These are phyloP conservation scores for Tremellales sp. DNA, from an alignment of 1,284 basidiomycete species.

Conservation along the genomic window DNA sequence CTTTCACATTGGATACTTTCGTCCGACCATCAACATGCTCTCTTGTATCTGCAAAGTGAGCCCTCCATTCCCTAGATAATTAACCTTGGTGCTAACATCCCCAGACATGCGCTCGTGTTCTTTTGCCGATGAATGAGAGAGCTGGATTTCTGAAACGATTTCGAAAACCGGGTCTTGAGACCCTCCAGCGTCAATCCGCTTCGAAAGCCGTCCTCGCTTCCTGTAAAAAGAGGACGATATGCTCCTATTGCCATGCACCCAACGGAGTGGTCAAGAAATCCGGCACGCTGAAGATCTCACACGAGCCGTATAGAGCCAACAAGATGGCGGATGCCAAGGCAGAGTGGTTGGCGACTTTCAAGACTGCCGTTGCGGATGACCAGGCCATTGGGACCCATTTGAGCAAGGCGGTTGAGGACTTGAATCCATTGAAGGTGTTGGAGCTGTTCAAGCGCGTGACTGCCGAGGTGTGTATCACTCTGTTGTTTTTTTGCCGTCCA, in stretches of 20 bases:
- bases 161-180: constrained; percentile 85
- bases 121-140: constrained; percentile 86
- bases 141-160: constrained; percentile 82
- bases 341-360: constrained; percentile 81
- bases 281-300: constrained; percentile 90
- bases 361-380: constrained; percentile 76
- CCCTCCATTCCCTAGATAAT: neutral
- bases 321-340: constrained; percentile 88
- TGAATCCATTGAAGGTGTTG: constrained; percentile 90
- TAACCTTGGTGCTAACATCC: neutral
- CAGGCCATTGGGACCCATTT: constrained; percentile 82
- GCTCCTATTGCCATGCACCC: constrained; percentile 86
- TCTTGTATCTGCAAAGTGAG: constrained; percentile 94
- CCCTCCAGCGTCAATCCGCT: constrained; percentile 80
- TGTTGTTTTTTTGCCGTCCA: constrained; percentile 2
- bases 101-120: constrained; percentile 87
- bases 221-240: constrained; percentile 87
- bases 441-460: constrained; percentile 92
- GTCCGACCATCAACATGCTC: constrained; percentile 86
- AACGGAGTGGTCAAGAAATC: constrained; percentile 98
- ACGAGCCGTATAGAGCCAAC: constrained; percentile 95
- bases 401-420: constrained; percentile 85
- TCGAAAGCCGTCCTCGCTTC: constrained; percentile 84
- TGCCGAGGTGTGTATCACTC: constrained; percentile 62
- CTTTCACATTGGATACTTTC: constrained; percentile 98